Evolutionary conservation across 1,139 yeast genomes (phyloP).

Genomic region (Kodamaea plutei): DNA sequence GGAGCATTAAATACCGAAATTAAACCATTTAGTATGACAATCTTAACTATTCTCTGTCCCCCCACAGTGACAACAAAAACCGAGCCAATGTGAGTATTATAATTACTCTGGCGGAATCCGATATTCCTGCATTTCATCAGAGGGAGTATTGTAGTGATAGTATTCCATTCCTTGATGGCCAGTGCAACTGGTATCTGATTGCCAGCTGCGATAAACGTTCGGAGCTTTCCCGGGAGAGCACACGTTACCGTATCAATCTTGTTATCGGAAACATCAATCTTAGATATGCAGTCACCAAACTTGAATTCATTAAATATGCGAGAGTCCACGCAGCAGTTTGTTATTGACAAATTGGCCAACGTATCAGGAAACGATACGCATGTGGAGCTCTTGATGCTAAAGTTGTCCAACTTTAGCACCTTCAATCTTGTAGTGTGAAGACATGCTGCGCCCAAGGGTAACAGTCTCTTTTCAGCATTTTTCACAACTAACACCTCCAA

Average conservation of each 20-base stretch:
- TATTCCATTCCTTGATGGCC: conserved; percentile 1
- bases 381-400: neutral
- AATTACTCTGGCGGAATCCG: neutral
- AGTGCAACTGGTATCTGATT: conserved; percentile 2
- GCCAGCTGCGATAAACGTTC: neutral
- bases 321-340: conserved; percentile 2
- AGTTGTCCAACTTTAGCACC: conserved; percentile 1
- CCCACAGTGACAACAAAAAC: conserved; percentile 1
- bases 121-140: conserved; percentile 1
- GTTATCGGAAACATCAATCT: conserved; percentile 3
- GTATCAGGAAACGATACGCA: conserved; percentile 1
- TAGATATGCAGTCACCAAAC: conserved; percentile 1
- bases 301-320: conserved; percentile 1
- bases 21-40: neutral
- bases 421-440: neutral
- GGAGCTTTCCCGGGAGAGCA: neutral
- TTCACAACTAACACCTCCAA: conserved; percentile 1
- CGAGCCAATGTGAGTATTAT: neutral
- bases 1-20: conserved; percentile 1
- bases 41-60: conserved; percentile 1
- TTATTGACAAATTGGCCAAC: conserved; percentile 1
- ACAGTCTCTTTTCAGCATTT: neutral
- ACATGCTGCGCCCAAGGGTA: neutral
- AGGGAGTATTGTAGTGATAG: conserved; percentile 1
- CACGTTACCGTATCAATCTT: neutral